Evolutionary conservation across 768 basidiomycete genomes (phyloP).

Genomic region (Obba rivulosa): DNA sequence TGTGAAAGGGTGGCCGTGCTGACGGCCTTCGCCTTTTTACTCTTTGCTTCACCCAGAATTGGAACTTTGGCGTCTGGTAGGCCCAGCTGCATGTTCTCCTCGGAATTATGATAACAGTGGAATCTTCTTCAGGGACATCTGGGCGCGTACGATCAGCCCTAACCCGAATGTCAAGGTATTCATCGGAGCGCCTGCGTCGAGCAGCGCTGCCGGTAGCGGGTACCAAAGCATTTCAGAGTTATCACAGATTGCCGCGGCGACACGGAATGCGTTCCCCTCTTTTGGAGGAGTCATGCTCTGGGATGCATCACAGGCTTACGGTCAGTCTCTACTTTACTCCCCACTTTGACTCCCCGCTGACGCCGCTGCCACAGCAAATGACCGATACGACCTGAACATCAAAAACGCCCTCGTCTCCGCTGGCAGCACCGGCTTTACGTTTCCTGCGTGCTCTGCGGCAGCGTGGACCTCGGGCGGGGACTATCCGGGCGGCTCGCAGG

Average conservation of each 20-base stretch:
- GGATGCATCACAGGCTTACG: slow-evolving; percentile 40
- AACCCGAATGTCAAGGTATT: slow-evolving; percentile 42
- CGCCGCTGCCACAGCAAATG: slow-evolving; percentile 36
- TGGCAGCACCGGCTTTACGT: slow-evolving; percentile 66
- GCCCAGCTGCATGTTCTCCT: slow-evolving; percentile 6
- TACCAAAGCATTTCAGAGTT: slow-evolving; percentile 30
- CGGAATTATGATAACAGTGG: too few relatives aligned
- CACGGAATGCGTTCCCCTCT: slow-evolving; percentile 34
- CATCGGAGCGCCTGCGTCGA: slow-evolving; percentile 37
- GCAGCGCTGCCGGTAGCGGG: slow-evolving; percentile 36
- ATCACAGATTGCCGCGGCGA: slow-evolving; percentile 26
- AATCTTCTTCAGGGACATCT: slow-evolving; percentile 33
- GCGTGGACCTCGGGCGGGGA: slow-evolving; percentile 42
- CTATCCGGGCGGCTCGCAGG: slow-evolving; percentile 48
- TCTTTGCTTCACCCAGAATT: slow-evolving; percentile 44
- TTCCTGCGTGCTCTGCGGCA: slow-evolving; percentile 53
- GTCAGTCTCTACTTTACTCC: slow-evolving; percentile 18
- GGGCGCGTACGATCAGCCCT: slow-evolving; percentile 36
- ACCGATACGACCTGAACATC: slow-evolving; percentile 52
- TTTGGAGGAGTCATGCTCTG: slow-evolving; percentile 42
- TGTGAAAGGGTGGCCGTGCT: background rate
- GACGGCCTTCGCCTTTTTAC: background rate
- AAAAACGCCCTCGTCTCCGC: slow-evolving; percentile 55
- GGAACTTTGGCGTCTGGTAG: slow-evolving; percentile 31
- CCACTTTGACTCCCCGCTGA: background rate